phyloP scores from a whole-genome alignment of 371 early-diverging fungal genomes.

The Mortierella sp. region DNA sequence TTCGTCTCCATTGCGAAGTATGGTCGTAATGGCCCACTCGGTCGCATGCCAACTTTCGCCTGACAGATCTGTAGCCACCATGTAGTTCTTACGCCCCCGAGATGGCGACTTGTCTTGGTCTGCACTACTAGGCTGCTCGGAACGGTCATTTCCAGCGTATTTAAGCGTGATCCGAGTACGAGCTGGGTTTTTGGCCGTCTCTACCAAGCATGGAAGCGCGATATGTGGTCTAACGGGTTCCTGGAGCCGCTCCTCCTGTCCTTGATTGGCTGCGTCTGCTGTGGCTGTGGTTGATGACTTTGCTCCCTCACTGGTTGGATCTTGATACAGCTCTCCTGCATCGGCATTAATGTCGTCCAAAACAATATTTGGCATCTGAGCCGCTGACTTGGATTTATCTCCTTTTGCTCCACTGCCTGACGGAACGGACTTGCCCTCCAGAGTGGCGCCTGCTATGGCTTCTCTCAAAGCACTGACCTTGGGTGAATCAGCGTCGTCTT shows the following conservation, averaged over 20 bases:
- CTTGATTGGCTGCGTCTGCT: slow-evolving; percentile 1
- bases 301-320: slow-evolving; percentile 22
- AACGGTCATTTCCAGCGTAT: slow-evolving; percentile 39
- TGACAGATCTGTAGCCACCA: slow-evolving; percentile 44
- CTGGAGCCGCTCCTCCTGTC: slow-evolving; percentile 38
- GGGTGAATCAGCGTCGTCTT: slow-evolving; percentile 33
- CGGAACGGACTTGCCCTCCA: background rate
- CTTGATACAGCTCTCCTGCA: slow-evolving; percentile 21
- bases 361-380: slow-evolving; percentile 2
- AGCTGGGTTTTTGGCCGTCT: slow-evolving; percentile 49
- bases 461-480: slow-evolving; percentile 14
- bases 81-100: slow-evolving; percentile 53
- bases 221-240: slow-evolving; percentile 51
- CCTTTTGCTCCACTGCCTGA: background rate
- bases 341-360: background rate
- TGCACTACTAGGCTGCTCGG: slow-evolving; percentile 15
- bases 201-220: slow-evolving; percentile 45
- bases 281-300: background rate
- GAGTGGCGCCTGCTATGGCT: slow-evolving; percentile 3
- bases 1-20: slow-evolving; percentile 67
- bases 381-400: background rate
- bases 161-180: slow-evolving; percentile 49
- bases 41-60: slow-evolving; percentile 50
- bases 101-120: slow-evolving; percentile 50
- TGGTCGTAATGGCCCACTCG: slow-evolving; percentile 67